phyloP scores from a whole-genome alignment of 2,329 filamentous ascomycete species.

The Beauveria australis region DNA sequence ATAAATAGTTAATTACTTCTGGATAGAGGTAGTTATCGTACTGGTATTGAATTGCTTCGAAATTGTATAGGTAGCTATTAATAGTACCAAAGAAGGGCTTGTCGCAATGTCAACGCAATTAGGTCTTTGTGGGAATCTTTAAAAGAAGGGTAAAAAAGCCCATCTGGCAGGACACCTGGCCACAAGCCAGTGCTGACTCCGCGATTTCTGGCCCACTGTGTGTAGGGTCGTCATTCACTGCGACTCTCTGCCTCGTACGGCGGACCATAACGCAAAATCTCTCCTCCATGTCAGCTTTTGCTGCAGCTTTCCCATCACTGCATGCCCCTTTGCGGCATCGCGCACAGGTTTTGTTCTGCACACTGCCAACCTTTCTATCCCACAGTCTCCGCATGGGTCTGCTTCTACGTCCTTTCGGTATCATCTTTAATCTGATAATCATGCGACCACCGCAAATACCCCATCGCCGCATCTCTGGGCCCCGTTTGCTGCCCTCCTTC shows the following conservation, averaged over 20 bases:
- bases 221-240: not conserved
- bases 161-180: too few relatives aligned
- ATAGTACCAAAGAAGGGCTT: too few relatives aligned
- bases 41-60: too few relatives aligned
- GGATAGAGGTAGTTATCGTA: too few relatives aligned
- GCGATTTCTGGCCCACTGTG: not conserved
- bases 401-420: not conserved
- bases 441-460: not conserved
- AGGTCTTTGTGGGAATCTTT: too few relatives aligned
- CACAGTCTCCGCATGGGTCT: not conserved
- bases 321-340: not conserved
- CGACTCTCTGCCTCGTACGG: not conserved
- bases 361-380: not conserved
- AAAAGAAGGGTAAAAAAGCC: too few relatives aligned
- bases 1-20: too few relatives aligned
- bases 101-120: too few relatives aligned
- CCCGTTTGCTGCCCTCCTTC: too few relatives aligned
- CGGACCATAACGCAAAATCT: too few relatives aligned
- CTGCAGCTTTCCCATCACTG: not conserved
- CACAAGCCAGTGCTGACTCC: too few relatives aligned
- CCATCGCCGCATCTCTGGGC: not conserved
- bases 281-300: not conserved
- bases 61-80: too few relatives aligned
- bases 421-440: not conserved
- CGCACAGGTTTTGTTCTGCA: not conserved